Conservation (phyloP, 75 land plant species). For the Azolla pinnata region DNA sequence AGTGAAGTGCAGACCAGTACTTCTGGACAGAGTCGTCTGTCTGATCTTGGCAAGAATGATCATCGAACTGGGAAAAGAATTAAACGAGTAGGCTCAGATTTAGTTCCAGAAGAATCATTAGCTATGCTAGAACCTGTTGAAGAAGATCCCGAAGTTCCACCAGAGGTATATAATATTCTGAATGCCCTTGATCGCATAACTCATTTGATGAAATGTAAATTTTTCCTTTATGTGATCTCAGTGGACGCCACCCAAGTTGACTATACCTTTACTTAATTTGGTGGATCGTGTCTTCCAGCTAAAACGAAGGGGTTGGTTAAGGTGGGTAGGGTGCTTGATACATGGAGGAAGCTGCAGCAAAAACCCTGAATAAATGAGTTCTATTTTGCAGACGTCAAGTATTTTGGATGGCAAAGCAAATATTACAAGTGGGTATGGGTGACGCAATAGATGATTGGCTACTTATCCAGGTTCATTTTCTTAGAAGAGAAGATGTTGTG, state of each 20-base stretch:
- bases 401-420: slow-evolving; percentile 94
- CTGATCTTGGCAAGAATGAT: slow-evolving; percentile 1
- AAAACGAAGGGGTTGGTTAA: slow-evolving; percentile 96
- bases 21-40: neutral
- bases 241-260: slow-evolving; percentile 93
- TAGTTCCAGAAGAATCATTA: slow-evolving; percentile 20
- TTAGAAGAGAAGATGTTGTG: slow-evolving; percentile 71
- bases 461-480: slow-evolving; percentile 65
- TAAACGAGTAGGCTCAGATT: slow-evolving; percentile 20
- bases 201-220: too few species aligned
- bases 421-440: slow-evolving; percentile 95
- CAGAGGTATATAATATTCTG: slow-evolving; percentile 15
- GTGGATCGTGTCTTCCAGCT: slow-evolving; percentile 90
- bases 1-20: slow-evolving; percentile 37
- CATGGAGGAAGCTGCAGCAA: neutral
- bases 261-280: slow-evolving; percentile 69
- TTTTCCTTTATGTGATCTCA: slow-evolving; percentile 38
- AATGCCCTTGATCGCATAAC: too few species aligned
- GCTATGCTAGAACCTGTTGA: slow-evolving; percentile 22
- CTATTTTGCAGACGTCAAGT: slow-evolving; percentile 66
- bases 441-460: slow-evolving; percentile 99
- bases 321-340: too few species aligned
- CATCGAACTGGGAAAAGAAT: neutral
- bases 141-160: slow-evolving; percentile 24
- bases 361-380: neutral